phyloP scores from a whole-genome alignment of 768 basidiomycete genomes.

The Amanita jacksonii region DNA sequence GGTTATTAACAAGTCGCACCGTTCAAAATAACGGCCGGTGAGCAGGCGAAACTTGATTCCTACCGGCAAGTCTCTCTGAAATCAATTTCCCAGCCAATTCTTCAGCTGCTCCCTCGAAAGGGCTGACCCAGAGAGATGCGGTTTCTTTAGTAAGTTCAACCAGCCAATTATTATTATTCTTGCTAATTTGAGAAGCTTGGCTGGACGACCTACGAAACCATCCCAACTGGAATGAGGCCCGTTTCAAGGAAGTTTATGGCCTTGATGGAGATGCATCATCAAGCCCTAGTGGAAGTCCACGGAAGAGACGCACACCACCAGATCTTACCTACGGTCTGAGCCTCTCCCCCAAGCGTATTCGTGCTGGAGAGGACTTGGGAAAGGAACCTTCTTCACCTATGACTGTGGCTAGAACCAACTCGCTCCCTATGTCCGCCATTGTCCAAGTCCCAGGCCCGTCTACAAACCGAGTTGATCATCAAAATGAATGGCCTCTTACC shows the following conservation, averaged over 20 bases:
- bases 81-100: background rate
- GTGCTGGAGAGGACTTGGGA: background rate
- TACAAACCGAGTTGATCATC: too few relatives aligned
- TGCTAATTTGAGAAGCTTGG: background rate
- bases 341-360: background rate
- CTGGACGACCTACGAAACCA: background rate
- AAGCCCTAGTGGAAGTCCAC: background rate
- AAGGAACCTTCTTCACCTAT: background rate
- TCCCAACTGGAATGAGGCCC: background rate
- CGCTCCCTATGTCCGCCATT: too few relatives aligned
- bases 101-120: background rate
- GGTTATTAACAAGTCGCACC: slow-evolving; percentile 8
- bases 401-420: too few relatives aligned
- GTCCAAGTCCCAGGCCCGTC: too few relatives aligned
- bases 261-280: background rate
- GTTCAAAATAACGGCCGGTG: too few relatives aligned
- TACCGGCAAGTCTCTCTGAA: slow-evolving; percentile 30
- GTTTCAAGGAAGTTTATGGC: background rate
- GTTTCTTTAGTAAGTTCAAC: background rate
- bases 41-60: slow-evolving; percentile 22
- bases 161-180: too few relatives aligned
- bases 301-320: background rate
- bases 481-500: background rate
- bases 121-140: background rate
- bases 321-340: background rate